These are phyloP conservation scores for Penicillium waksmanii DNA, from an alignment of 495 filamentous ascomycete species.

Conservation along the genomic window DNA sequence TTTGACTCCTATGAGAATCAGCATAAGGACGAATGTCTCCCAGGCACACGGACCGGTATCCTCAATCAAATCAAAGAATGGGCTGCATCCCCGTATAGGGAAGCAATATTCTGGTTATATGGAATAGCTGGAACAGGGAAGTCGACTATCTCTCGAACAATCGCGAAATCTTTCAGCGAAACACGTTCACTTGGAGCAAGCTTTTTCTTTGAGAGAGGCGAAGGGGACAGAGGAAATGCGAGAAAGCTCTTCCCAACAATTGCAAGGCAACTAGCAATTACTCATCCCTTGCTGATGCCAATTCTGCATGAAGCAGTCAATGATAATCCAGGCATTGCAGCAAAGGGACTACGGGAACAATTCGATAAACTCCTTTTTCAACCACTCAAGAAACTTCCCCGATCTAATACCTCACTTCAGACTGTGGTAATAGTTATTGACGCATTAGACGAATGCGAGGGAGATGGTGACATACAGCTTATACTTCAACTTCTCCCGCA, in stretches of 20 bases:
- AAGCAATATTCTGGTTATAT: neutral
- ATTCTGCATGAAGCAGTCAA: neutral
- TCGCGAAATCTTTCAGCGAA: neutral
- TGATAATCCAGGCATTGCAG: neutral
- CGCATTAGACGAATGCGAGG: neutral
- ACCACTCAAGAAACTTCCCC: neutral
- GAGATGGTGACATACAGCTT: neutral
- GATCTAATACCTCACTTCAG: constrained; percentile 27
- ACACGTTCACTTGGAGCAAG: neutral
- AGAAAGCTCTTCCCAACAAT: neutral
- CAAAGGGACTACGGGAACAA: neutral
- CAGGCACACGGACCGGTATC: neutral
- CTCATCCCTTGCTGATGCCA: neutral
- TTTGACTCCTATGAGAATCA: constrained; percentile 32
- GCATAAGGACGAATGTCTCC: neutral
- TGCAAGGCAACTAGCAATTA: neutral
- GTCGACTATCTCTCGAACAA: neutral
- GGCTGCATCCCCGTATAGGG: neutral
- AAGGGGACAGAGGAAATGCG: neutral
- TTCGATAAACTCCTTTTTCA: neutral
- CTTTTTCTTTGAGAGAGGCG: neutral
- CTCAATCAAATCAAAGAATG: neutral
- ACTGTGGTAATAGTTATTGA: neutral
- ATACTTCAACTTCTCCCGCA: neutral
- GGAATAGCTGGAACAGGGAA: neutral